These are phyloP conservation scores for Lenwebbia sp. DNA, from an alignment of 345 rosid species.

Conservation along the genomic window DNA sequence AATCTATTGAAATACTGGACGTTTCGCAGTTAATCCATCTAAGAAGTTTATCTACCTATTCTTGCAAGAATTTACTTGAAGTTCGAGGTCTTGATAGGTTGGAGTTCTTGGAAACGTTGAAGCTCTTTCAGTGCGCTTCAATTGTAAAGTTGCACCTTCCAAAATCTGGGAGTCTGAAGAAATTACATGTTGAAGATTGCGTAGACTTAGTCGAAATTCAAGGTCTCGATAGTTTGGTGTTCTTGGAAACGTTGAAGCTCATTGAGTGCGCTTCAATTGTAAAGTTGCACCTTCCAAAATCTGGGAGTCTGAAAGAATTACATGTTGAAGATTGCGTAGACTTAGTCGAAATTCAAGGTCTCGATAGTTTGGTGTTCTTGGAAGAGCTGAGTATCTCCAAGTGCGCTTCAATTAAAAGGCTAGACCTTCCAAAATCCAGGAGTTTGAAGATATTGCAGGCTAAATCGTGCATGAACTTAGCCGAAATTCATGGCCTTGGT, in stretches of 20 bases:
- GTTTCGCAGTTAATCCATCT: neutral
- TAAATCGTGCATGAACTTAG: neutral
- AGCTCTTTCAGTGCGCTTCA: fast-evolving
- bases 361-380: neutral
- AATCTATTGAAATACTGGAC: neutral
- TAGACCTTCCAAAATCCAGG: too few relatives aligned
- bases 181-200: fast-evolving
- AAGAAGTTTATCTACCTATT: neutral
- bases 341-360: neutral
- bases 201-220: neutral
- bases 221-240: neutral
- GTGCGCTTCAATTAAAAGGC: neutral
- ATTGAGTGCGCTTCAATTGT: fast-evolving
- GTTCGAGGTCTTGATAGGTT: neutral
- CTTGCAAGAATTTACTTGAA: neutral
- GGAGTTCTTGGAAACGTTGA: neutral
- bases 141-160: neutral
- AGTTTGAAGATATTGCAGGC: fast-evolving
- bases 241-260: fast-evolving
- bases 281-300: neutral
- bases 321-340: fast-evolving
- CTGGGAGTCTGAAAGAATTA: fast-evolving
- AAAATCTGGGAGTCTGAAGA: neutral
- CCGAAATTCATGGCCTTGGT: neutral
- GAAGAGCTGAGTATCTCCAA: fast-evolving